A percentile compares a stretch with the other conserved stretches of the same genome.
Evolutionary conservation across 2,329 filamentous ascomycete genomes (phyloP).

Genomic region (Aspergillus luchuensis): DNA sequence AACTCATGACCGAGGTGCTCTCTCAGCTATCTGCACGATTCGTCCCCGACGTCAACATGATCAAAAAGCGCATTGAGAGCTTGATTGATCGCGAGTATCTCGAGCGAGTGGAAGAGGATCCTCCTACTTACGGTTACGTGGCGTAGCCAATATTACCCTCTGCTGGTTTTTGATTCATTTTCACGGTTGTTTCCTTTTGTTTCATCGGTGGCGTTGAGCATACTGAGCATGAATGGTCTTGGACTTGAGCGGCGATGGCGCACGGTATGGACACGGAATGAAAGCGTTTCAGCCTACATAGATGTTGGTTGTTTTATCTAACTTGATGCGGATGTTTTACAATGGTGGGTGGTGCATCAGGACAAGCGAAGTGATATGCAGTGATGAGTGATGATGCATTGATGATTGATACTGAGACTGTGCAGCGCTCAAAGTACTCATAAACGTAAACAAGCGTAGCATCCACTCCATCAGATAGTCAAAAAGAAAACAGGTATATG

Average conservation of each 20-base stretch:
- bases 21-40: conserved; percentile 52
- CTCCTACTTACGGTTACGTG: conserved; percentile 50
- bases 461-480: too few relatives aligned
- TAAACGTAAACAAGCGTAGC: too few relatives aligned
- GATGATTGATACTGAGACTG: neutral
- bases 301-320: neutral
- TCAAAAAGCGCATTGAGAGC: conserved; percentile 56
- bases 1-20: conserved; percentile 55
- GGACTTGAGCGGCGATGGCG: conserved; percentile 30
- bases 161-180: neutral
- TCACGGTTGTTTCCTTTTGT: neutral
- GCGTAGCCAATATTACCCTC: conserved; percentile 31
- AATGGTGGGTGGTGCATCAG: too few relatives aligned
- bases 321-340: neutral
- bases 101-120: conserved; percentile 47
- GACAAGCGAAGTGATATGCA: too few relatives aligned
- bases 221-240: conserved; percentile 7
- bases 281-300: conserved; percentile 12
- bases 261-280: conserved; percentile 2
- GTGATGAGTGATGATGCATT: neutral
- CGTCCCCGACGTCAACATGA: conserved; percentile 54
- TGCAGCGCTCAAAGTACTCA: too few relatives aligned
- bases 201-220: neutral
- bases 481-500: too few relatives aligned
- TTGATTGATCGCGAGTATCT: conserved; percentile 58